Evolutionary conservation across 768 basidiomycete genomes (phyloP), one percentile per base, ranked within the genome.

Genomic region (Tylopilus balloui): DNA sequence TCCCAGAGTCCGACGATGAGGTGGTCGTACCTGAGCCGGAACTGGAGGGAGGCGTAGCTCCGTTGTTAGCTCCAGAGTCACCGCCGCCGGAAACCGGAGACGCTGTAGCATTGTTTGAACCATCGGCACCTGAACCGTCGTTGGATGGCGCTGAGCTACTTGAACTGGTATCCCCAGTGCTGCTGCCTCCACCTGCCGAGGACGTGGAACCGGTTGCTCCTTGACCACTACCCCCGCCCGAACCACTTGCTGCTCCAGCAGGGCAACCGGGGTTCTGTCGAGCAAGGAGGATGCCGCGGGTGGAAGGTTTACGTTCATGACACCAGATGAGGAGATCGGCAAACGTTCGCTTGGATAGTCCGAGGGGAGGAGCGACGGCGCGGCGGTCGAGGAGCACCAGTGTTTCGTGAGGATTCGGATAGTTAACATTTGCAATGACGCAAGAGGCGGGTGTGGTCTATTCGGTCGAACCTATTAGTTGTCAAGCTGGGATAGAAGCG

Each of bases 271-370:
- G 29, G 8, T 43, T 50, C 27, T 65, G 63, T 28, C 63, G 63
- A 49, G 63, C 47, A n/a, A 58, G 60, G 14, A 67, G 57, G 2
- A 28, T 20, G 23, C 56, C 43, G 11, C 44, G 15, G 12, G 42
- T 45, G 3, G 57, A 42, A 19, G 53, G 56, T 0, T 47, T 47
- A 17, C 52, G 17, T 31, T 65, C 45, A 25, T 60, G 55, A 17
- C 66, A 65, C 64, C 65, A 67, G 20, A 54, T 8, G 46, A 65
- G 65, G 39, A 65, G 63, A 27, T 65, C 63, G 24, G 44, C 45
- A 20, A 65, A 65, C 0, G 54, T 51, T 2, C 47, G 55, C 42
- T 49, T 50, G 25, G 66, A 53, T 12, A 66, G 23, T 13, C 66
- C 66, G 4, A 11, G 32, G 2, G 66, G 63, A 35, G 61, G 63